phyloP scores from a whole-genome alignment of 2,329 filamentous ascomycete genomes.

The Cadophora sp. region DNA sequence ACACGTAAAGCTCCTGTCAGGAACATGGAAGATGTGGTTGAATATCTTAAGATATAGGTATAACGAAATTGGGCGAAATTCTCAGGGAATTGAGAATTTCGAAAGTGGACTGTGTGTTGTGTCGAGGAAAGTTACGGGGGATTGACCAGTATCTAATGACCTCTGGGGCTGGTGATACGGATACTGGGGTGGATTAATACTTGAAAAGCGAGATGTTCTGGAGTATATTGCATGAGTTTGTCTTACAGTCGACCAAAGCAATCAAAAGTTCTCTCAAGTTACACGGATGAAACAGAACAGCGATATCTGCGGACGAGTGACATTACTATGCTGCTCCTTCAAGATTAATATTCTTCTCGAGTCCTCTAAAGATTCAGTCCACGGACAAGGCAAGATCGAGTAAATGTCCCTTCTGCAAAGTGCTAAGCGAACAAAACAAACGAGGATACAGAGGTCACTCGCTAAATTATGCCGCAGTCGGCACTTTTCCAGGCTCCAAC shows the following conservation, averaged over 20 bases:
- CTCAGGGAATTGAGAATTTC: not conserved
- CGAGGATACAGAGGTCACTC: not conserved
- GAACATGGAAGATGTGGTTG: not conserved
- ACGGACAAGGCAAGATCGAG: too few species aligned
- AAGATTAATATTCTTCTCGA: too few species aligned
- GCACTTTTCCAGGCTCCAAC: not conserved
- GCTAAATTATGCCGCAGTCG: not conserved
- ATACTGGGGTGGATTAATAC: not conserved
- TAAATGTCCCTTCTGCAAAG: too few species aligned
- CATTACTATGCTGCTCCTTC: too few species aligned
- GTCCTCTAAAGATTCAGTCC: too few species aligned
- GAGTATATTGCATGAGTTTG: not conserved
- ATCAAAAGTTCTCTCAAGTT: not conserved
- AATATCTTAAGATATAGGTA: not conserved
- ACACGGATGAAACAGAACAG: too few species aligned
- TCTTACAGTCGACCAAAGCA: not conserved
- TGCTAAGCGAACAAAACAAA: constrained; percentile 10
- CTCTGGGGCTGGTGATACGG: too few species aligned
- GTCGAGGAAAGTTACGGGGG: too few species aligned
- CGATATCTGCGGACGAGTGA: too few species aligned
- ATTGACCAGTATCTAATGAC: too few species aligned
- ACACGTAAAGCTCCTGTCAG: not conserved
- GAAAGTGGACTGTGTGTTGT: too few species aligned
- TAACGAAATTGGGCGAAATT: too few species aligned
- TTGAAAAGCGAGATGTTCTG: not conserved